phyloP scores from a whole-genome alignment of 2,329 filamentous ascomycete genomes.

The Colletotrichum nymphaeae region DNA sequence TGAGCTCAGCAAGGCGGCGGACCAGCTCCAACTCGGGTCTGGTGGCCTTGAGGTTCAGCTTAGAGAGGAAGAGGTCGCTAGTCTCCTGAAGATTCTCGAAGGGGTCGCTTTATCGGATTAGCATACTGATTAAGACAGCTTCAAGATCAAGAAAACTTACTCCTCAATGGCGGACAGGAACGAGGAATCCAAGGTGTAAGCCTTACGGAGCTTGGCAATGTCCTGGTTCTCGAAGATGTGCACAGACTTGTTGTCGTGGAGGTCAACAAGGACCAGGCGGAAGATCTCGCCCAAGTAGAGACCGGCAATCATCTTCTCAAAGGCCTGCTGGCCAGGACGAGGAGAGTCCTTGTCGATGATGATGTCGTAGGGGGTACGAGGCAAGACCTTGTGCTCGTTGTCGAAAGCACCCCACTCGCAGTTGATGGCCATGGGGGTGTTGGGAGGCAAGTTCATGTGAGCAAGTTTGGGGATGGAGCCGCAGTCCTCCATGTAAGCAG shows the following conservation, averaged over 20 bases:
- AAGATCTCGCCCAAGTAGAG: constrained; percentile 96
- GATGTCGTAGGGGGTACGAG: constrained; percentile 85
- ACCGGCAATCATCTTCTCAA: constrained; percentile 98
- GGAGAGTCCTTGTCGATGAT: constrained; percentile 92
- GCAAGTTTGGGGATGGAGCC: constrained; percentile 94
- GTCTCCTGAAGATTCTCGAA: constrained; percentile 96
- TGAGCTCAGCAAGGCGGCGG: constrained; percentile 90
- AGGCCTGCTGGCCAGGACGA: constrained; percentile 91
- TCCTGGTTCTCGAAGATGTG: constrained; percentile 88
- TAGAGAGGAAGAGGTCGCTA: constrained; percentile 80
- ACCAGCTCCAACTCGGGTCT: constrained; percentile 88
- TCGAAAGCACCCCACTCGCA: constrained; percentile 98
- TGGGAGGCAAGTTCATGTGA: constrained; percentile 86
- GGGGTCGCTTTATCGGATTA: constrained; percentile 72
- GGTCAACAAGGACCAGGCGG: constrained; percentile 85
- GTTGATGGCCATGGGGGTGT: constrained; percentile 93
- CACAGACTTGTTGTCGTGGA: constrained; percentile 81
- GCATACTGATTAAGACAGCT: constrained; percentile 2
- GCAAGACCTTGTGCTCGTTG: constrained; percentile 90
- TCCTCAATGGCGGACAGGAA: constrained; percentile 95
- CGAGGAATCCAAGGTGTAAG: constrained; percentile 91
- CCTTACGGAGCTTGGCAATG: constrained; percentile 81
- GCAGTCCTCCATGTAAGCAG: constrained; percentile 95
- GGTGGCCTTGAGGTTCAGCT: constrained; percentile 77
- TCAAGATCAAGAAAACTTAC: constrained; percentile 56